Evolutionary conservation across 78 protist genomes (phyloP).

Genomic region (Polysphondylium violaceum): DNA sequence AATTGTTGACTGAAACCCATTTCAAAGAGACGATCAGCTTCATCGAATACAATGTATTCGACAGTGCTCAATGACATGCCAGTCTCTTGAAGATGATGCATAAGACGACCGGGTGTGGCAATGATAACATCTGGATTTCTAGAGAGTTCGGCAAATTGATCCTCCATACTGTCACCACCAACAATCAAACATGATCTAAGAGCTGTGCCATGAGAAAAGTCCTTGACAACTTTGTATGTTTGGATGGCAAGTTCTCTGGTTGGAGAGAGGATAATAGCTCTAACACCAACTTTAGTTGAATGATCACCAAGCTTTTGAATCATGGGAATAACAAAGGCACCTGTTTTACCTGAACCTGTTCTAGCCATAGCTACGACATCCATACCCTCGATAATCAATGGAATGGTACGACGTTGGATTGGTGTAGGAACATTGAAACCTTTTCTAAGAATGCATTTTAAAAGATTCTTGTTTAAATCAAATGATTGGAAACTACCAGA

Average conservation of each 20-base stretch:
- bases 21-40: conserved; percentile 99
- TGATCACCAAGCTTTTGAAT: conserved; percentile 86
- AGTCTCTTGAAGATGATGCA: conserved; percentile 93
- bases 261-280: conserved; percentile 97
- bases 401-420: conserved; percentile 96
- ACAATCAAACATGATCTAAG: conserved; percentile 89
- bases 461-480: conserved; percentile 60
- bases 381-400: conserved; percentile 88
- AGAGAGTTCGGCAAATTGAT: conserved; percentile 92
- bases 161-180: conserved; percentile 97
- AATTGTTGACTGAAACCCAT: conserved; percentile 97
- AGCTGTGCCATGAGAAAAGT: conserved; percentile 83
- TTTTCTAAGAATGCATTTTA: conserved; percentile 82
- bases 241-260: conserved; percentile 99
- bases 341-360: conserved; percentile 99
- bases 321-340: conserved; percentile 98
- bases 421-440: conserved; percentile 98
- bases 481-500: conserved; percentile 86
- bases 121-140: conserved; percentile 97
- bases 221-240: conserved; percentile 87
- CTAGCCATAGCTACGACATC: conserved; percentile 99
- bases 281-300: conserved; percentile 89
- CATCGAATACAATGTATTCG: conserved; percentile 97
- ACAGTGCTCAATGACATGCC: conserved; percentile 77
- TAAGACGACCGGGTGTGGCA: conserved; percentile 99